Conservation (phyloP, 805 yeast genomes). For the Candida pseudofarinosa region DNA sequence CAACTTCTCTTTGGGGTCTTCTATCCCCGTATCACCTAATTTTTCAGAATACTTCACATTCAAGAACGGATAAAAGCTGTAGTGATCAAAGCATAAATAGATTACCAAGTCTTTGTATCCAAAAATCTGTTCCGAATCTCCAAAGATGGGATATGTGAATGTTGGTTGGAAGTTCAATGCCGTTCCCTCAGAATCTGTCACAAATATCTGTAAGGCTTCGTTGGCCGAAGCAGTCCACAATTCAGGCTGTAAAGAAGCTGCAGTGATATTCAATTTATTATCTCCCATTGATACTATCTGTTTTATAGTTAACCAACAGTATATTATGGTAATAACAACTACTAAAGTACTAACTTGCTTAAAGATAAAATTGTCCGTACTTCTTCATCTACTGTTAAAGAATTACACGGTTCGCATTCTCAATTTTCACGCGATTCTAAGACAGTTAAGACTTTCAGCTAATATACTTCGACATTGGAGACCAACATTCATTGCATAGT, state of each 20-base stretch:
- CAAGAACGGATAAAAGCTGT: conserved; percentile 69
- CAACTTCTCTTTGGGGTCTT: conserved; percentile 56
- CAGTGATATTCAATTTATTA: conserved; percentile 3
- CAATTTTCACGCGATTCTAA: background rate
- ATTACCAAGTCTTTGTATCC: conserved; percentile 75
- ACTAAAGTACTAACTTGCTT: too few relatives aligned
- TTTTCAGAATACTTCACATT: conserved; percentile 54
- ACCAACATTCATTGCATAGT: too few relatives aligned
- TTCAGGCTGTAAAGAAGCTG: conserved; percentile 52
- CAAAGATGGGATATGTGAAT: conserved; percentile 91
- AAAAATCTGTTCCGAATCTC: conserved; percentile 82
- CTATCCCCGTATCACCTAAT: conserved; percentile 50
- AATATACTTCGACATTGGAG: too few relatives aligned
- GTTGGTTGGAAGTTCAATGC: conserved; percentile 62
- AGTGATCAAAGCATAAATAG: conserved; percentile 65
- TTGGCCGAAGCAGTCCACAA: conserved; percentile 75
- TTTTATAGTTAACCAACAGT: too few relatives aligned
- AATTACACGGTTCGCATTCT: background rate
- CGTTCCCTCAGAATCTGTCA: conserved; percentile 55
- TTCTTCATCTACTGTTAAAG: too few relatives aligned
- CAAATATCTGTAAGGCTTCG: conserved; percentile 54
- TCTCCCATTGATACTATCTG: background rate
- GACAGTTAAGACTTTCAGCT: too few relatives aligned
- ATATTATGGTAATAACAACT: too few relatives aligned
- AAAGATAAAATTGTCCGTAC: too few relatives aligned